Evolutionary conservation across 2,329 filamentous ascomycete genomes (phyloP), one percentile per base, ranked within the genome.

Genomic region (Verticillium nubilum): DNA sequence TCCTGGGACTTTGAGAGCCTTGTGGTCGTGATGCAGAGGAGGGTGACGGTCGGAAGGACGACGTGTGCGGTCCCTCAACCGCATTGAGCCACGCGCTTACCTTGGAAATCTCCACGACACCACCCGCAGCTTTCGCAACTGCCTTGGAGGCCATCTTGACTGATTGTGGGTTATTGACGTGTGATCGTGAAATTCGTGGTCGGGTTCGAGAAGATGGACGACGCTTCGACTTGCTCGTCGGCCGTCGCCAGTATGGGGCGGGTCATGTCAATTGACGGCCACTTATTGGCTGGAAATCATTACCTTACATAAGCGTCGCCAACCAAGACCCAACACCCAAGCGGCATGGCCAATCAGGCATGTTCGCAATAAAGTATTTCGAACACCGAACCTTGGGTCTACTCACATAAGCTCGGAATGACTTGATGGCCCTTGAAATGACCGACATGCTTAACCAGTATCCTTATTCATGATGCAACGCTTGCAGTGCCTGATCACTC

Each of bases 101-200:
- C 79, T 86, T 83, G 67, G 78, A 76, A 66, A 90, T 77, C 68
- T 77, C 78, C 60, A 87, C 73, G 60, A 82, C 78, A 67, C 79
- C 78, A 64, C 80, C 79, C 60, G 77, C 80, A 67, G 79, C 79
- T 71, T 85, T 85, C 59, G 79, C 78, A 69, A 76, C 81, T 70
- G 77, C 82, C 76, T 86, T 85, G 66, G 83, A 82, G 68, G 83
- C 84, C 86, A 88, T 88, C 63, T 68, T 79, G 74, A 69, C 73
- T 69, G 66, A 57, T 69, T 62, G 56, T 59, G 58, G 64, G 59
- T 53, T 52, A 47, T 60, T 29, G 63, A 62, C 58, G 61, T 52
- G 27, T 35, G 60, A 56, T 47, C 55, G 57, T 63, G 64, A 61
- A 35, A 56, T 58, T 62, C 59, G 58, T 54, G 58, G 56, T 57